Conservation (phyloP, 202 grass and related monocot genomes). For the Miscanthus sacchariflorus region DNA sequence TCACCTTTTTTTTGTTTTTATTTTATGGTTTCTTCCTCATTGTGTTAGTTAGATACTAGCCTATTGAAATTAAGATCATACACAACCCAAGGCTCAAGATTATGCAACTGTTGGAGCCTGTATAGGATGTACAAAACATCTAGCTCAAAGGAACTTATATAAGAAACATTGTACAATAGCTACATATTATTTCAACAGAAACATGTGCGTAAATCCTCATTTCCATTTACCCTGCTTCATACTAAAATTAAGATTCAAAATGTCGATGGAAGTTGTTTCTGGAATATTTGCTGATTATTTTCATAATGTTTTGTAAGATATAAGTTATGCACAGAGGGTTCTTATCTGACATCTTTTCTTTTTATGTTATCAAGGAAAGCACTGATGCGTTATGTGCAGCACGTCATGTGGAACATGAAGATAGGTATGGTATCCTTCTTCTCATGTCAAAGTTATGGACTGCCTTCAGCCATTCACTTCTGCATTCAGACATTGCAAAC, state of each 20-base stretch:
- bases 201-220: background rate
- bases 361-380: background rate
- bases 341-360: background rate
- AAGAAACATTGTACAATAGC: background rate
- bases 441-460: background rate
- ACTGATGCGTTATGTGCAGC: background rate
- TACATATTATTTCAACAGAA: background rate
- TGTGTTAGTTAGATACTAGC: background rate
- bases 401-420: background rate
- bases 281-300: background rate
- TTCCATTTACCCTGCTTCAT: background rate
- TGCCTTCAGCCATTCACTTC: background rate
- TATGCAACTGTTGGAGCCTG: background rate
- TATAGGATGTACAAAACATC: no score
- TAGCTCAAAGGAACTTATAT: no score
- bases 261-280: background rate
- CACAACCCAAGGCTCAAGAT: background rate
- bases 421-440: slow-evolving; percentile 5
- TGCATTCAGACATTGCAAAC: background rate
- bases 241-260: background rate
- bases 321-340: background rate
- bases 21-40: background rate
- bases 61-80: background rate
- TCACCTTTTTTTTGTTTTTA: background rate
- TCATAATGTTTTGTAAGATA: background rate